Base-by-base conservation (phyloP, 2,329 filamentous ascomycete genomes). In the Pseudomassariella vexata region DNA sequence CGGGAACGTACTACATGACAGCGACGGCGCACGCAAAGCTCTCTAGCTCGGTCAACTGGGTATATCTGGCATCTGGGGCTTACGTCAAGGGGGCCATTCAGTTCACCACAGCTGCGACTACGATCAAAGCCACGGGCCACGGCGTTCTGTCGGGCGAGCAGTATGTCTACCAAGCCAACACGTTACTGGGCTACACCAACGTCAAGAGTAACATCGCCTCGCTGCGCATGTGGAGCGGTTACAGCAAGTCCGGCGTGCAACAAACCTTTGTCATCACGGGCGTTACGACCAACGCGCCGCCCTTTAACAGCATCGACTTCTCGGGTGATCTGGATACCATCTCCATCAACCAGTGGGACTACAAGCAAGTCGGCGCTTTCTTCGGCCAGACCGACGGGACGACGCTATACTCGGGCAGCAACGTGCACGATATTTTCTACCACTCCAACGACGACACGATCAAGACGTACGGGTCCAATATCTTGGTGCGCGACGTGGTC, bases 341-440 rank as follows among this genome's bases (percentile, higher is more conserved):
- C 18, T 37, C 41, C n/a, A 45, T 50, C 21, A 32, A 47, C 12
- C 42, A 44, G 8, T 47, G 34, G 2, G 57, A 61, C 32, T 60
- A 59, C 38, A 60, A 60, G 41, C 57, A 60, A 37, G 57, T 60
- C 19, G 57, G 57, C 8, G 52, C 56, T 9, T 61, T 52, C 37
- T 61, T 52, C 32, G 41, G 40, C 15, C 57, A 60, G 39, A 60
- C 57, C 1, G 57, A 61, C 37, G 57, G 57, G 14, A 51, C 48
- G 22, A 45, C 57, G 24, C 47, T 57, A 28, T 59, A 61, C 34
- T 35, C 54, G 0, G 49, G 49, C 23, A 44, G 47, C 9, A 21
- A 5, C 18, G 45, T 57, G 14, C 41, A 37, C 10, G 50, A 59
- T 32, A 48, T 53, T 28, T 60, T 60, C 35, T 60, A 55, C 35